phyloP scores from a whole-genome alignment of 192 early-diverging fungal genomes.

The Umbelopsis sp. region DNA sequence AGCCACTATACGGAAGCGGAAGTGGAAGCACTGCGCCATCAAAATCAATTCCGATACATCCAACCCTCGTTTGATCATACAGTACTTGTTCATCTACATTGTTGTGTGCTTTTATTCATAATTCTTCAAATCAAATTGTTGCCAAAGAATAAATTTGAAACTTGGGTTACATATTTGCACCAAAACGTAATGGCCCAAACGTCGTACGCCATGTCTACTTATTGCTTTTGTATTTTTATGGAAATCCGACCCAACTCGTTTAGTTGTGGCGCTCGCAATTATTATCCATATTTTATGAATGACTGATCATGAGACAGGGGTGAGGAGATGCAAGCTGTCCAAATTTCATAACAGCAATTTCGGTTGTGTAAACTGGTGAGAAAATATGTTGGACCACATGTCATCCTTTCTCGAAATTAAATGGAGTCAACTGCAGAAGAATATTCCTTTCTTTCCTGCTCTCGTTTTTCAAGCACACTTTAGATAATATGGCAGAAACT shows the following conservation, averaged over 20 bases:
- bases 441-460: slow-evolving; percentile 11
- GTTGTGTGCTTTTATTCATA: too few species aligned
- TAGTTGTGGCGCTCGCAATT: neutral
- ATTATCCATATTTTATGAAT: neutral
- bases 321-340: neutral
- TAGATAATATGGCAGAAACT: slow-evolving; percentile 3
- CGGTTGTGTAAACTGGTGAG: neutral
- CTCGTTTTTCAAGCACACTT: neutral
- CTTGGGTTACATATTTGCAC: too few species aligned
- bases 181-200: too few species aligned
- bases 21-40: neutral
- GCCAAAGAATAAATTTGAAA: too few species aligned
- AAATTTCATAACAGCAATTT: neutral
- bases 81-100: too few species aligned
- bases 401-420: neutral
- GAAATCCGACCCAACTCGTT: neutral
- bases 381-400: slow-evolving; percentile 4
- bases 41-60: neutral
- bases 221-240: too few species aligned
- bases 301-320: slow-evolving; percentile 4
- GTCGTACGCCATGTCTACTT: too few species aligned
- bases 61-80: too few species aligned
- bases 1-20: neutral
- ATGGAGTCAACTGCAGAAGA: neutral
- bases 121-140: too few species aligned